Percentiles rank a stretch among this genome's conserved stretches.
Conservation (phyloP, 148 eudicot species). For the Chenopodium suecicum region DNA sequence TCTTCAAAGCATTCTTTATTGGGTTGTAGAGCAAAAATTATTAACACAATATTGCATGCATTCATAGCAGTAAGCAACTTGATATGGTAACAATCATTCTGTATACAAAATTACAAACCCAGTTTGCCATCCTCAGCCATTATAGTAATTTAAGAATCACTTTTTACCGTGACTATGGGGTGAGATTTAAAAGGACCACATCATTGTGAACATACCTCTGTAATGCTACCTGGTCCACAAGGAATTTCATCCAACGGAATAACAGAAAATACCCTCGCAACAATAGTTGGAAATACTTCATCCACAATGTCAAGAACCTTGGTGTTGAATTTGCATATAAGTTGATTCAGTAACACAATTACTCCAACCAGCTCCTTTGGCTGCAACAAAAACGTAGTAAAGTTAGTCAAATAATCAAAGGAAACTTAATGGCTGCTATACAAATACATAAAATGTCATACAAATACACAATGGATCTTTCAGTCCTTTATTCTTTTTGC, state of each 20-base stretch:
- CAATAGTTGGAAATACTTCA: conserved; percentile 82
- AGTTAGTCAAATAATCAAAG: conserved; percentile 17
- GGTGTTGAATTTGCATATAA: conserved; percentile 79
- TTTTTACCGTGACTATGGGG: not conserved
- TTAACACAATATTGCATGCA: not conserved
- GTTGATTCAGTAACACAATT: conserved; percentile 85
- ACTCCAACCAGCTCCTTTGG: conserved; percentile 84
- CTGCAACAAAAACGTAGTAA: conserved; percentile 43
- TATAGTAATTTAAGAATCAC: not conserved
- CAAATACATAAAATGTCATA: not conserved
- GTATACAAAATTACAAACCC: not conserved
- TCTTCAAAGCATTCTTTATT: not conserved
- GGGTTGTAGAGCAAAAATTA: not conserved
- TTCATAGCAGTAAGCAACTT: not conserved
- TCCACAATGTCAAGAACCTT: conserved; percentile 65
- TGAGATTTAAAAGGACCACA: not conserved
- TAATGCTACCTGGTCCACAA: conserved; percentile 81
- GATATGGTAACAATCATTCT: not conserved
- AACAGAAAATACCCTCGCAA: conserved; percentile 58
- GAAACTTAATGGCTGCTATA: not conserved
- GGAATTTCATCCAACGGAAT: conserved; percentile 67
- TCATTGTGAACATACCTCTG: conserved; percentile 57
- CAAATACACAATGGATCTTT: not conserved
- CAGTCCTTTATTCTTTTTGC: not conserved
- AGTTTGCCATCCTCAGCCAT: not conserved